Conservation (phyloP, 176 grass and related monocot genomes). For the Zea luxurians region DNA sequence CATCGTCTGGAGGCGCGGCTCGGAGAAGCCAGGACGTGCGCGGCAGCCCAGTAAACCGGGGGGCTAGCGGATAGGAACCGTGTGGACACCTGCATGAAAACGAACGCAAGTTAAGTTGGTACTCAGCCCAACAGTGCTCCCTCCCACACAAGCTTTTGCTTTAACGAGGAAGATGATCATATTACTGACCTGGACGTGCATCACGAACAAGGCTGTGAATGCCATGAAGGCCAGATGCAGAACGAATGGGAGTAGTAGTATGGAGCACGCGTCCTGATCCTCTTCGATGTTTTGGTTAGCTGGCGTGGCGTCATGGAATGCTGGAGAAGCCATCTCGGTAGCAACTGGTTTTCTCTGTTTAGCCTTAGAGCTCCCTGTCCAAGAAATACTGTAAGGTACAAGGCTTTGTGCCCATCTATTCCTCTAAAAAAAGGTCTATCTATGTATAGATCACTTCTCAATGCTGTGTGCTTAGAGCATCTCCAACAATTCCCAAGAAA, state of each 20-base stretch:
- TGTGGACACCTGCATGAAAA: conserved; percentile 60
- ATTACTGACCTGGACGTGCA: conserved; percentile 82
- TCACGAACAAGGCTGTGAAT: conserved; percentile 79
- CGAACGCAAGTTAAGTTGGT: not conserved
- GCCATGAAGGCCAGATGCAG: conserved; percentile 78
- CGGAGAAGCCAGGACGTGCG: conserved; percentile 38
- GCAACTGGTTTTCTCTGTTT: conserved; percentile 65
- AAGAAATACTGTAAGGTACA: conserved; percentile 28
- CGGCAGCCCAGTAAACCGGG: conserved; percentile 82
- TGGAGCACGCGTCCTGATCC: conserved; percentile 30
- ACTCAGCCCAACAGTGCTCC: not conserved
- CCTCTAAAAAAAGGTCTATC: not conserved
- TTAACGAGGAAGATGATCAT: not conserved
- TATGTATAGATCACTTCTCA: not conserved
- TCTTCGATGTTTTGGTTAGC: conserved; percentile 31
- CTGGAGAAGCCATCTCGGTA: conserved; percentile 7
- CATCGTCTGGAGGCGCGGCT: conserved; percentile 51
- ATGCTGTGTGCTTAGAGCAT: not conserved
- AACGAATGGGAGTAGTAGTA: conserved; percentile 78
- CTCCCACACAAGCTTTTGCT: too few species aligned
- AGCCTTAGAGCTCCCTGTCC: conserved; percentile 46
- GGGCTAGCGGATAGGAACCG: conserved; percentile 82
- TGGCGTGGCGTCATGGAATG: conserved; percentile 22
- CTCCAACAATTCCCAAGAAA: too few species aligned
- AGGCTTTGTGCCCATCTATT: not conserved